phyloP scores from a whole-genome alignment of 1,139 yeast genomes.

The Kodamaea sp. region DNA sequence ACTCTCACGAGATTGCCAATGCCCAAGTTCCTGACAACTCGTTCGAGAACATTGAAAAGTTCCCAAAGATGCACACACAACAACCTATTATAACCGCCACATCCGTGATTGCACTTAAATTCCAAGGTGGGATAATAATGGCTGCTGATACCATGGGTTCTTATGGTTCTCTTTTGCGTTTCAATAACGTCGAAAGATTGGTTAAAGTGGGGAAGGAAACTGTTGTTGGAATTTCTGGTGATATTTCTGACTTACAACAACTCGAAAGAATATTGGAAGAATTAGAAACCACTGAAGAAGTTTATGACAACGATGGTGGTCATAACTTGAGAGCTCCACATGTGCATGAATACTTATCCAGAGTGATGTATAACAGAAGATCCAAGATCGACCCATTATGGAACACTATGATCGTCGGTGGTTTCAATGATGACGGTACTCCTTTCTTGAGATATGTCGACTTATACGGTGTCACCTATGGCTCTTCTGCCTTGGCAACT shows the following conservation, averaged over 20 bases:
- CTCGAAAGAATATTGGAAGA: constrained; percentile 73
- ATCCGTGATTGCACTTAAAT: constrained; percentile 88
- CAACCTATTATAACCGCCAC: constrained; percentile 96
- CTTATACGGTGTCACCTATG: constrained; percentile 84
- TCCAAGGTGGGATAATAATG: constrained; percentile 81
- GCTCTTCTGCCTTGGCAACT: constrained; percentile 87
- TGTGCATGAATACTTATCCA: constrained; percentile 81
- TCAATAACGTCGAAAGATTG: constrained; percentile 80
- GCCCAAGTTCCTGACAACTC: constrained; percentile 28
- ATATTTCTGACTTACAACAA: constrained; percentile 89
- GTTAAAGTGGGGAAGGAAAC: constrained; percentile 79
- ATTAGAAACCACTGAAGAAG: constrained; percentile 66
- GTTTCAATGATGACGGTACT: constrained; percentile 63
- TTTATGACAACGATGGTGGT: constrained; percentile 75
- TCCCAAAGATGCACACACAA: constrained; percentile 84
- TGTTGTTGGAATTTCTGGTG: constrained; percentile 93
- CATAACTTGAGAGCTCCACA: constrained; percentile 78
- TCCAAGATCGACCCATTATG: constrained; percentile 93
- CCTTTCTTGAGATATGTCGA: constrained; percentile 85
- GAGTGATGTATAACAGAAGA: constrained; percentile 83
- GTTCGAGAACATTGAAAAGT: constrained; percentile 21
- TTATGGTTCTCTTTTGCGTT: constrained; percentile 88
- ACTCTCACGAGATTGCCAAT: constrained; percentile 68
- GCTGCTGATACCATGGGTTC: constrained; percentile 96
- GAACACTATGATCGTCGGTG: constrained; percentile 93